These are phyloP conservation scores for Fusarium buxicola DNA, from an alignment of 2,329 filamentous ascomycete species.

Conservation along the genomic window DNA sequence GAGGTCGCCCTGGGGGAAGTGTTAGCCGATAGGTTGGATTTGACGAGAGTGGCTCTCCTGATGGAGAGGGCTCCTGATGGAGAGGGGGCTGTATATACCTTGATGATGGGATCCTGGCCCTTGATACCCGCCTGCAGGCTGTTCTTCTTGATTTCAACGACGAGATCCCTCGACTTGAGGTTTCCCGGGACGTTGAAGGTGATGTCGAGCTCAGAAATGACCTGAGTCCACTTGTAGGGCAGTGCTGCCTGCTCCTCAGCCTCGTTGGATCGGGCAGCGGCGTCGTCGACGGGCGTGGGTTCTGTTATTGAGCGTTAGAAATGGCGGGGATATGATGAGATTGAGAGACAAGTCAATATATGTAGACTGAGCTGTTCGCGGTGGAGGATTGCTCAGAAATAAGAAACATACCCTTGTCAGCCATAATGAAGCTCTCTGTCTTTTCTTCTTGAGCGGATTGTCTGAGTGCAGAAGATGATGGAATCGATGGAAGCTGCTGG, in stretches of 20 bases:
- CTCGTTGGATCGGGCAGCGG: slow-evolving; percentile 76
- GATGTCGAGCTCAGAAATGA: slow-evolving; percentile 88
- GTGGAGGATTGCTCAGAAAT: background rate
- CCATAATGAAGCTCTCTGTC: slow-evolving; percentile 49
- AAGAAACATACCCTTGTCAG: slow-evolving; percentile 53
- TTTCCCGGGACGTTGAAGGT: slow-evolving; percentile 82
- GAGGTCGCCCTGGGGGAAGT: slow-evolving; percentile 76
- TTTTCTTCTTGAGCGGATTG: background rate
- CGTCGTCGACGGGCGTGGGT: slow-evolving; percentile 66
- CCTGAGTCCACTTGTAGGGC: slow-evolving; percentile 98
- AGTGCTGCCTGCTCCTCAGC: slow-evolving; percentile 87
- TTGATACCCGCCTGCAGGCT: slow-evolving; percentile 85
- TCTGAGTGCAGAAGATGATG: slow-evolving; percentile 21
- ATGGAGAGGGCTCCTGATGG: too few relatives aligned
- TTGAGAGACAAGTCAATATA: too few relatives aligned
- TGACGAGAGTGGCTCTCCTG: background rate
- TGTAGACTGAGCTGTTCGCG: background rate
- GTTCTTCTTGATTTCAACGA: slow-evolving; percentile 83
- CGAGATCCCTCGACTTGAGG: slow-evolving; percentile 84
- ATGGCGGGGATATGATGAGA: background rate
- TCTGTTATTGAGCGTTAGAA: slow-evolving; percentile 52
- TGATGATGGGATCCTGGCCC: slow-evolving; percentile 86
- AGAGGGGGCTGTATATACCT: slow-evolving; percentile 63
- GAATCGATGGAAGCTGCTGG: slow-evolving; percentile 38
- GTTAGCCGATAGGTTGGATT: slow-evolving; percentile 13